Percentiles rank a stretch among this genome's conserved stretches.
These are phyloP conservation scores for Fusarium multiceps DNA, from an alignment of 2,329 filamentous ascomycete species.

Conservation along the genomic window DNA sequence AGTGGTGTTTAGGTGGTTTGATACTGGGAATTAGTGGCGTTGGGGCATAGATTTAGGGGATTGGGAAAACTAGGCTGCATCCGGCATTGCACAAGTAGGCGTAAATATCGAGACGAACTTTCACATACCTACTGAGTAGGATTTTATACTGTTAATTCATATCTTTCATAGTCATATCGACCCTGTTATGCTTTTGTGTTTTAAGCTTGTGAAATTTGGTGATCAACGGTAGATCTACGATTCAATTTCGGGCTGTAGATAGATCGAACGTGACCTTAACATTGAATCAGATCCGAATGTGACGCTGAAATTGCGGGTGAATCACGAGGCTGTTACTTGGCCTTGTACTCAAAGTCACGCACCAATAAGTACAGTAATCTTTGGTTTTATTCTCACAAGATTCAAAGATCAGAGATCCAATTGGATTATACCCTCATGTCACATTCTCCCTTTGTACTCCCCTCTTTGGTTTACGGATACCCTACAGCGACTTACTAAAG, in stretches of 20 bases:
- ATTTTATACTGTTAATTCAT: constrained; percentile 1
- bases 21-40: constrained; percentile 35
- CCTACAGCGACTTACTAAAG: neutral
- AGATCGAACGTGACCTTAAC: constrained; percentile 25
- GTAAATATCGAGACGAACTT: neutral
- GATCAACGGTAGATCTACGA: constrained; percentile 37
- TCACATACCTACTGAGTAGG: neutral
- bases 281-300: constrained; percentile 13
- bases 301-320: constrained; percentile 27
- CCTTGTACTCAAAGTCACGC: constrained; percentile 13
- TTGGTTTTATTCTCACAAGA: neutral
- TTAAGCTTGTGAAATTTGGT: constrained; percentile 18
- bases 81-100: constrained; percentile 22
- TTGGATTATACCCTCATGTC: constrained; percentile 9
- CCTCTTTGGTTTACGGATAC: constrained; percentile 17
- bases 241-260: neutral
- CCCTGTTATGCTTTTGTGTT: neutral
- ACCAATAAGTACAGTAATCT: neutral
- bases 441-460: constrained; percentile 8
- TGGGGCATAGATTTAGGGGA: constrained; percentile 12
- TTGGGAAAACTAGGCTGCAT: constrained; percentile 23
- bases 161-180: neutral
- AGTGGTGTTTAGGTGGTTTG: constrained; percentile 39
- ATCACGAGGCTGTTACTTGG: constrained; percentile 28
- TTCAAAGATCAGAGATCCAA: constrained; percentile 2